Base-by-base conservation (phyloP, 1,139 yeast species). In the Blastobotrys indianensis region DNA sequence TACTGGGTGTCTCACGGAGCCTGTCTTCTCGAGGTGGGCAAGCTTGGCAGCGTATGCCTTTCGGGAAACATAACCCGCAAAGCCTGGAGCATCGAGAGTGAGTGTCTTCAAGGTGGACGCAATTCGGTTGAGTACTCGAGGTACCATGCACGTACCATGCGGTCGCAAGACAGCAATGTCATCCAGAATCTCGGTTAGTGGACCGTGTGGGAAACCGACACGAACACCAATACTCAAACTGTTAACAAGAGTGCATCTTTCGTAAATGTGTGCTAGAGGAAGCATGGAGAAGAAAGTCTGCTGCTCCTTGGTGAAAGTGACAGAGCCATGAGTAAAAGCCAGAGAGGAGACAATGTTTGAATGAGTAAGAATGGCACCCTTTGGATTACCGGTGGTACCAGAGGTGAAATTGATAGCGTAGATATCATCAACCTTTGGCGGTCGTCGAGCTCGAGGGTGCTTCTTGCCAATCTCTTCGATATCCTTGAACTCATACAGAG, bases 361-460 rank as follows among this genome's bases (percentile, higher is more conserved):
- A 47, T 83, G 86, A 6, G 77, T 69, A 54, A 82, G 66, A 31
- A 77, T 75, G n/a, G 80, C 90, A 40, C 90, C 90, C 62, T 83
- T 83, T 13, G 90, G 90, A 47, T 70, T 63, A 13, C 88, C 88
- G 3, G 90, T 82, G 20, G 90, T 81, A 31, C 90, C 90, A 6
- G 88, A 80, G 11, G 94, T 85, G 64, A 83, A 85, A 37, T 84
- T 79, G 51, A 85, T 79, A 42, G 90, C 81, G 54, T 79, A 77
- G 13, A 73, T 52, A 32, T 81, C 73, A 5, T 77, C 74, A 1
- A 80, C 75, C 0, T 58, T 62, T 12, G 88, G 85, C 6, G 77
- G 75, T 33, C 67, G 63, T 42, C 71, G 70, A 1, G 72, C 68
- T 7, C 69, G 59, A 3, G 76, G 76, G 54, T 70, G 70, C 29